These are phyloP conservation scores for Fragaria vesca DNA, from an alignment of 306 rosid genomes.

Conservation along the genomic window DNA sequence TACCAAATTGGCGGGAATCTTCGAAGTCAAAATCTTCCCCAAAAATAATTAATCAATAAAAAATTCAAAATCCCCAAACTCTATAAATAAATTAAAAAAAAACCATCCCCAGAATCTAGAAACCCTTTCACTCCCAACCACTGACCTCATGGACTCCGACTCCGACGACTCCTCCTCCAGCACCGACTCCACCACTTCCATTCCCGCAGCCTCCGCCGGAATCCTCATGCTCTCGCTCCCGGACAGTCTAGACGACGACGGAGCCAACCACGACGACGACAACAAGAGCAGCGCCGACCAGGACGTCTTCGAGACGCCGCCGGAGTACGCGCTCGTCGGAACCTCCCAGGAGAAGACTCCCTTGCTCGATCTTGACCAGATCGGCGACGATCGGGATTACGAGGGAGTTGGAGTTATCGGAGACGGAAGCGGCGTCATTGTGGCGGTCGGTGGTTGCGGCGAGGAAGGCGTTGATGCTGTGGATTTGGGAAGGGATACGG, in stretches of 20 bases:
- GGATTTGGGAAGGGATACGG: conserved; percentile 37
- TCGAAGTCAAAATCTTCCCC: conserved; percentile 10
- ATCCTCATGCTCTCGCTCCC: conserved; percentile 37
- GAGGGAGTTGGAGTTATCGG: background rate
- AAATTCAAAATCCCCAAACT: background rate
- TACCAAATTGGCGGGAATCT: conserved; percentile 27
- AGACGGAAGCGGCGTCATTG: background rate
- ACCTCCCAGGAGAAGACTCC: conserved; percentile 31
- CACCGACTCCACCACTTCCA: background rate
- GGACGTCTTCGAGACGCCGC: conserved; percentile 56
- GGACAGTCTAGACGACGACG: conserved; percentile 10
- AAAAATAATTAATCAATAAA: background rate
- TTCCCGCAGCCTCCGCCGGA: conserved; percentile 14
- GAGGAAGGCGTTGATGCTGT: background rate
- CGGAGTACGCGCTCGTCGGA: conserved; percentile 30
- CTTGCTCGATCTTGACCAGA: background rate
- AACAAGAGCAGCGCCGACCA: conserved; percentile 18
- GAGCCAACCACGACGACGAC: background rate
- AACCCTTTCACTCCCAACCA: background rate
- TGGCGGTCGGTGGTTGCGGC: conserved; percentile 1
- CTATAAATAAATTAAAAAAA: background rate
- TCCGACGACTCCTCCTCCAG: background rate
- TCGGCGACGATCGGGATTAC: background rate
- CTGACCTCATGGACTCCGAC: conserved; percentile 8
- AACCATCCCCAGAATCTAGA: background rate